Evolutionary conservation across 352 stramenopile species (phyloP).

Genomic region (Synura sp.): DNA sequence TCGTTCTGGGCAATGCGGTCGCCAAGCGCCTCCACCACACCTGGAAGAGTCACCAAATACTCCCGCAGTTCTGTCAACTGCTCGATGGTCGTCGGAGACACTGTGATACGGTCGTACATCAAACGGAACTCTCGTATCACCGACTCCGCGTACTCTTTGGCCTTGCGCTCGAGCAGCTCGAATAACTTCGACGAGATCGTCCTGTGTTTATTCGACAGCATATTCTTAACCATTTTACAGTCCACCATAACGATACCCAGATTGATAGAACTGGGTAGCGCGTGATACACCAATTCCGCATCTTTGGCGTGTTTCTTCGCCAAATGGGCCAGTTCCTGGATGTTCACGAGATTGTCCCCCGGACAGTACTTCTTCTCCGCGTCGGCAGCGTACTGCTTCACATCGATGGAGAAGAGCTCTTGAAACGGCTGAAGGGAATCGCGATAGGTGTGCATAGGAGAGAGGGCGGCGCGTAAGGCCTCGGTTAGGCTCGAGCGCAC

Average conservation of each 20-base stretch:
- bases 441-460: constrained; percentile 61
- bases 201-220: constrained; percentile 49
- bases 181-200: constrained; percentile 45
- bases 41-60: constrained; percentile 67
- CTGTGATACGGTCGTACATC: constrained; percentile 69
- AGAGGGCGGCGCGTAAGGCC: constrained; percentile 53
- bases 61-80: constrained; percentile 74
- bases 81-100: constrained; percentile 81
- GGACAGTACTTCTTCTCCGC: constrained; percentile 63
- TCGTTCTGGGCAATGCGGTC: constrained; percentile 28
- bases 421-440: constrained; percentile 71
- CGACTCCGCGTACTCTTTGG: constrained; percentile 49
- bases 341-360: constrained; percentile 58
- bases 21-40: constrained; percentile 43
- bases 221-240: constrained; percentile 42
- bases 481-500: constrained; percentile 60
- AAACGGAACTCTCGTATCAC: constrained; percentile 63
- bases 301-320: constrained; percentile 62
- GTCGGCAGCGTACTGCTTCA: constrained; percentile 68
- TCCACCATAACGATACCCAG: constrained; percentile 48
- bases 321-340: constrained; percentile 70
- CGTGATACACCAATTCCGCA: constrained; percentile 61
- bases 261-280: constrained; percentile 45
- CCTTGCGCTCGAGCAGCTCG: constrained; percentile 43
- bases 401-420: constrained; percentile 77